Conservation (phyloP, 1,284 basidiomycete genomes). For the Chondrostereum purpureum region DNA sequence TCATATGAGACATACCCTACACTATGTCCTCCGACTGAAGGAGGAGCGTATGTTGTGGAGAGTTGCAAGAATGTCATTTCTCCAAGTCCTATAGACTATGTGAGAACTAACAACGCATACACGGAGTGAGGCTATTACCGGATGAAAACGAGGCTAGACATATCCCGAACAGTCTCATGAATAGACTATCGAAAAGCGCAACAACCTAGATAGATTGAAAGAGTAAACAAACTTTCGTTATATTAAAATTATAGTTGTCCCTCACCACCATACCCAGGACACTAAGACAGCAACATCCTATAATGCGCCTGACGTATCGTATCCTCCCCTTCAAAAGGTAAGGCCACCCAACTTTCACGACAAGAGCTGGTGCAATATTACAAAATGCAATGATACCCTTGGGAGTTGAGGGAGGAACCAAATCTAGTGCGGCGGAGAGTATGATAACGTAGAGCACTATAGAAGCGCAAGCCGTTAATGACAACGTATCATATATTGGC, state of each 20-base stretch:
- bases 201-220: conserved; percentile 55
- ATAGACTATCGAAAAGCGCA: conserved; percentile 65
- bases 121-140: conserved; percentile 34
- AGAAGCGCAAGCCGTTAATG: conserved; percentile 3
- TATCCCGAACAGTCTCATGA: conserved; percentile 80
- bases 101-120: conserved; percentile 7
- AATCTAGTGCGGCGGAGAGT: conserved; percentile 89
- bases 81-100: conserved; percentile 58
- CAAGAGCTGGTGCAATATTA: conserved; percentile 78
- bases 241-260: conserved; percentile 5
- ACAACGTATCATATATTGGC: neutral
- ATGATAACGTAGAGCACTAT: conserved; percentile 93
- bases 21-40: conserved; percentile 62
- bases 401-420: conserved; percentile 85
- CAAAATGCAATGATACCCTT: conserved; percentile 93
- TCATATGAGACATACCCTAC: conserved; percentile 46
- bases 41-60: conserved; percentile 76
- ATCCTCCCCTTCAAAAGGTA: conserved; percentile 82
- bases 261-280: conserved; percentile 77
- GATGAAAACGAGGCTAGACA: conserved; percentile 86
- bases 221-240: neutral
- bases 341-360: conserved; percentile 91
- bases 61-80: conserved; percentile 94
- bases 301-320: conserved; percentile 68
- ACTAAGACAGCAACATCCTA: conserved; percentile 70